Evolutionary conservation across 345 rosid species (phyloP).

Genomic region (Psidium friedrichsthalianum): DNA sequence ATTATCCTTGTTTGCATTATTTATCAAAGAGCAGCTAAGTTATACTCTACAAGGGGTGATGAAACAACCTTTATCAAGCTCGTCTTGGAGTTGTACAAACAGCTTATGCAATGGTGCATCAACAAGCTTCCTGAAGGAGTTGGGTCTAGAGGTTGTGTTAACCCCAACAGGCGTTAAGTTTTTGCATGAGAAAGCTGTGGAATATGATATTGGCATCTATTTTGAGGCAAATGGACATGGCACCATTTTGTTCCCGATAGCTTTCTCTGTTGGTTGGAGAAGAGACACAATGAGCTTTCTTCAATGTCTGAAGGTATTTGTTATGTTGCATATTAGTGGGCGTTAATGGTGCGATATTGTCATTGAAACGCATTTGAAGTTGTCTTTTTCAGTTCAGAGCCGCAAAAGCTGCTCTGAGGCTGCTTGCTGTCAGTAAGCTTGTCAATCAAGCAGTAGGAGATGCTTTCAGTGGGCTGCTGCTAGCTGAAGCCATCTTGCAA

Average conservation of each 20-base stretch:
- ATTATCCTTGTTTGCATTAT: constrained; percentile 71
- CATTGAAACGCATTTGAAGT: neutral
- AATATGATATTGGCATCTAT: constrained; percentile 83
- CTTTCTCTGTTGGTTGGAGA: constrained; percentile 44
- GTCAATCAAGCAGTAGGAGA: constrained; percentile 98
- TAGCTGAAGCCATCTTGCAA: constrained; percentile 77
- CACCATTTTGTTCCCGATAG: constrained; percentile 71
- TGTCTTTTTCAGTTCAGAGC: constrained; percentile 40
- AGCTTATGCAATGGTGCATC: constrained; percentile 99
- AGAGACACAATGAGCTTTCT: constrained; percentile 30
- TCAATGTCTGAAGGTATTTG: constrained; percentile 34
- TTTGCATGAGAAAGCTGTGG: constrained; percentile 72
- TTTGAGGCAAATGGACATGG: constrained; percentile 99
- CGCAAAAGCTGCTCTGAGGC: constrained; percentile 59
- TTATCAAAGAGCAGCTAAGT: constrained; percentile 64
- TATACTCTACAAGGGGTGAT: constrained; percentile 18
- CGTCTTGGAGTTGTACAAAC: constrained; percentile 79
- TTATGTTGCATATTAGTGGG: neutral
- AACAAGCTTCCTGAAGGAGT: constrained; percentile 48
- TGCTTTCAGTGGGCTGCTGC: constrained; percentile 77
- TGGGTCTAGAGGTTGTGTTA: constrained; percentile 60
- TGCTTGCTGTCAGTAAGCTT: constrained; percentile 68
- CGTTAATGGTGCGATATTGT: neutral
- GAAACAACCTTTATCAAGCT: constrained; percentile 20
- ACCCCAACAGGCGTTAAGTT: constrained; percentile 88